A percentile compares a stretch with the other conserved stretches of the same genome.
Conservation (phyloP, 2,329 filamentous ascomycete genomes). For the Geosmithia putterillii region DNA sequence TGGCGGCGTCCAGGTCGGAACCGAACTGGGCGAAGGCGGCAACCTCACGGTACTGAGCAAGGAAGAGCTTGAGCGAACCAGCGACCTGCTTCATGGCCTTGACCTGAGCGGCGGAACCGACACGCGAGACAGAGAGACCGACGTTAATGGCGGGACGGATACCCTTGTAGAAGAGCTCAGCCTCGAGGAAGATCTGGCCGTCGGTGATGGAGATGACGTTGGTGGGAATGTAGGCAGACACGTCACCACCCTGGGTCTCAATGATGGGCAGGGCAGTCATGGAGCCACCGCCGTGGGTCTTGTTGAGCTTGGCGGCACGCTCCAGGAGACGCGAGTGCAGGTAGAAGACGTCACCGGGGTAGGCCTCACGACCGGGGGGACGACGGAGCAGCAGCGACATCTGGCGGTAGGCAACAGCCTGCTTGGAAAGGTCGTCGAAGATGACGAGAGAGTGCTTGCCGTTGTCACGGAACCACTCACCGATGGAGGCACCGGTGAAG, state of each 20-base stretch:
- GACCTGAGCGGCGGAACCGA: conserved; percentile 97
- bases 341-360: conserved; percentile 99
- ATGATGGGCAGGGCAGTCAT: conserved; percentile 96
- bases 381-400: conserved; percentile 98
- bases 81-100: conserved; percentile 99
- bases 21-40: conserved; percentile 99
- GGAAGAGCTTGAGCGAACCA: conserved; percentile 99
- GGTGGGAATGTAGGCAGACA: conserved; percentile 99
- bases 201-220: conserved; percentile 99
- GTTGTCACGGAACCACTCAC: conserved; percentile 68
- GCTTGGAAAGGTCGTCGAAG: conserved; percentile 95
- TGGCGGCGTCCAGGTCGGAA: conserved; percentile 97
- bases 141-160: conserved; percentile 99
- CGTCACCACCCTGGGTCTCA: conserved; percentile 99
- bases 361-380: conserved; percentile 97
- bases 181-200: conserved; percentile 98
- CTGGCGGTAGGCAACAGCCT: conserved; percentile 95
- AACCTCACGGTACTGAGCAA: conserved; percentile 99
- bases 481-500: conserved; percentile 65
- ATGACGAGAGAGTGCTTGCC: conserved; percentile 84
- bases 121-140: conserved; percentile 99
- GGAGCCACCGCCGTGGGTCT: conserved; percentile 77
- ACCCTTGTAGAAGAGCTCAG: conserved; percentile 99
- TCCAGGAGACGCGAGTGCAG: conserved; percentile 98
- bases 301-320: conserved; percentile 99